phyloP scores from a whole-genome alignment of 805 yeast genomes.

The Candida ovalis region DNA sequence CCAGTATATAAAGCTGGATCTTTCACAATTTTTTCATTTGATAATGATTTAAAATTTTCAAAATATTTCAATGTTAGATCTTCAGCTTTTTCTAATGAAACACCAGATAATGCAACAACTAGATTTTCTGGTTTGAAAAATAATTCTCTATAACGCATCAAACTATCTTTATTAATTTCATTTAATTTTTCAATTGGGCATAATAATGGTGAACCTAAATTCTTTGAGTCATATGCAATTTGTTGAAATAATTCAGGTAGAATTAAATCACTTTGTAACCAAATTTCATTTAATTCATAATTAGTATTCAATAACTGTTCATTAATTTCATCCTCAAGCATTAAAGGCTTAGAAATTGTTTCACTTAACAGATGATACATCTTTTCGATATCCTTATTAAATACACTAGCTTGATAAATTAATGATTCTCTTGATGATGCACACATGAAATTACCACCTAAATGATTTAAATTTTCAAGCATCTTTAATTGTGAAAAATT shows the following conservation, averaged over 20 bases:
- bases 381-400: conserved; percentile 74
- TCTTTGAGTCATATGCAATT: conserved; percentile 67
- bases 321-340: conserved; percentile 64
- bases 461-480: conserved; percentile 66
- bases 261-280: conserved; percentile 77
- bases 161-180: conserved; percentile 46
- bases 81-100: conserved; percentile 65
- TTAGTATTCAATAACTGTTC: conserved; percentile 71
- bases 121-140: conserved; percentile 77
- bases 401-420: conserved; percentile 92
- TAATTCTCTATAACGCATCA: conserved; percentile 54
- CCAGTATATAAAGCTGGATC: conserved; percentile 53
- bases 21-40: conserved; percentile 24
- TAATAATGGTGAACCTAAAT: conserved; percentile 81
- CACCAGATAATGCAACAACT: conserved; percentile 86
- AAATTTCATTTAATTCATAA: conserved; percentile 80
- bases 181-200: conserved; percentile 72
- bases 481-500: conserved; percentile 59
- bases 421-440: conserved; percentile 88
- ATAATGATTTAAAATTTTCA: conserved; percentile 50
- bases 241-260: conserved; percentile 89
- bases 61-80: conserved; percentile 58
- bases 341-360: conserved; percentile 68
- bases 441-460: conserved; percentile 95
- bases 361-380: conserved; percentile 77